Evolutionary conservation across 2,329 filamentous ascomycete species (phyloP), one percentile per base, ranked within the genome.

Genomic region (Cercospora sojina): DNA sequence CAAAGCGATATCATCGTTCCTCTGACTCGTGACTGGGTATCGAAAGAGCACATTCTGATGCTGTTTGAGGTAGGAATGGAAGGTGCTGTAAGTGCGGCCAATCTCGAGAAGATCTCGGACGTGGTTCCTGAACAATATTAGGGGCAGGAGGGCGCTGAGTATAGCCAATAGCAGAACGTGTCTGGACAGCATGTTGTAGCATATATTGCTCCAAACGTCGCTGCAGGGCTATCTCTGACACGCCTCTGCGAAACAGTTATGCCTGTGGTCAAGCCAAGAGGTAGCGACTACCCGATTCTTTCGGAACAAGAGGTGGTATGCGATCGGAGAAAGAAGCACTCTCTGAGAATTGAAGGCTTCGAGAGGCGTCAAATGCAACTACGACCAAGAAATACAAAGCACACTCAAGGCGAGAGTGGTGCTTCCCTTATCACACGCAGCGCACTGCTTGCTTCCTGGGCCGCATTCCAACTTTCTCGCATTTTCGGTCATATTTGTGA

Each of bases 51-150:
- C 61, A 20, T 73, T 61, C 41, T 65, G 64, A 62, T 74, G 62
- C 5, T 64, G 18, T 10, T 47, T 51, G 12, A 73, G 38, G 62
- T 69, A 66, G 10, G 59, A 38, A 27, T 69, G 65, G 62, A 72
- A 75, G 7, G 65, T 69, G 49, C 67, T 67, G 59, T 75, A 75
- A 5, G 72, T 73, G 16, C 65, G 64, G 8, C 57, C 66, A 9
- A 74, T 67, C 31, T 74, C 71, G 23, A 47, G 62, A 8, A 75
- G 65, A 64, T 74, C 69, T 38, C 65, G 47, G 0, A 73, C 56
- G 23, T 75, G 73, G 16, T 65, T 20, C 62, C 72, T 67, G 16
- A 69, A 23, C 23, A 57, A 6, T 16, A 69, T 18, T 2, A 67
- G 23, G 6, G 67, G 38, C 9, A 65, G 32, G 9, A 65, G 0